Evolutionary conservation across 306 rosid genomes (phyloP).

Genomic region (Fragaria nilgerrensis): DNA sequence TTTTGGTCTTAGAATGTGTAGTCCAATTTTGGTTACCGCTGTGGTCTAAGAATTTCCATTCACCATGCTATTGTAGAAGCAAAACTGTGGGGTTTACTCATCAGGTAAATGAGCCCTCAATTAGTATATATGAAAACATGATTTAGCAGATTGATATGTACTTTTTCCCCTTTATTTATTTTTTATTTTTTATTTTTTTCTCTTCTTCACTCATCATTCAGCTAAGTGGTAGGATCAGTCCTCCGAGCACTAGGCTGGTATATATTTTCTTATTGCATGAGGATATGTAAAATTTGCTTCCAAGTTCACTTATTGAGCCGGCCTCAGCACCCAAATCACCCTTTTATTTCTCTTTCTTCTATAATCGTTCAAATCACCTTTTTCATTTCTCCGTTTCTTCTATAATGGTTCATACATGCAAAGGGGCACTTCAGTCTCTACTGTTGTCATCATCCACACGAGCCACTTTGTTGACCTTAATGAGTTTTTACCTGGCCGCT

Average conservation of each 20-base stretch:
- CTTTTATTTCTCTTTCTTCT: neutral
- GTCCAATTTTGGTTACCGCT: neutral
- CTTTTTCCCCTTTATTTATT: no score
- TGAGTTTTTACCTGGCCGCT: neutral
- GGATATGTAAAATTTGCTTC: neutral
- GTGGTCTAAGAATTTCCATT: neutral
- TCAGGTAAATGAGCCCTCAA: neutral
- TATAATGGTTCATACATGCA: neutral
- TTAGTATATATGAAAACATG: neutral
- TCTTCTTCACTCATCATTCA: neutral
- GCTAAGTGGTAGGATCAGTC: neutral
- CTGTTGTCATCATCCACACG: neutral
- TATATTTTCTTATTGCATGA: neutral
- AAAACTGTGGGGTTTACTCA: neutral
- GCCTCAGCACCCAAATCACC: neutral
- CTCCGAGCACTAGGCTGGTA: neutral
- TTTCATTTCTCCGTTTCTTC: neutral
- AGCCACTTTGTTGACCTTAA: neutral
- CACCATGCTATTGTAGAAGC: neutral
- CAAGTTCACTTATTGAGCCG: neutral
- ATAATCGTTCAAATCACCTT: neutral
- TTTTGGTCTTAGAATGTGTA: neutral
- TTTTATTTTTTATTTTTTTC: neutral
- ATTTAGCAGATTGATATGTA: neutral
- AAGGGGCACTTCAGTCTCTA: neutral